These are phyloP conservation scores for Saccharum spontaneum DNA, from an alignment of 176 grass and related monocot genomes.

Conservation along the genomic window DNA sequence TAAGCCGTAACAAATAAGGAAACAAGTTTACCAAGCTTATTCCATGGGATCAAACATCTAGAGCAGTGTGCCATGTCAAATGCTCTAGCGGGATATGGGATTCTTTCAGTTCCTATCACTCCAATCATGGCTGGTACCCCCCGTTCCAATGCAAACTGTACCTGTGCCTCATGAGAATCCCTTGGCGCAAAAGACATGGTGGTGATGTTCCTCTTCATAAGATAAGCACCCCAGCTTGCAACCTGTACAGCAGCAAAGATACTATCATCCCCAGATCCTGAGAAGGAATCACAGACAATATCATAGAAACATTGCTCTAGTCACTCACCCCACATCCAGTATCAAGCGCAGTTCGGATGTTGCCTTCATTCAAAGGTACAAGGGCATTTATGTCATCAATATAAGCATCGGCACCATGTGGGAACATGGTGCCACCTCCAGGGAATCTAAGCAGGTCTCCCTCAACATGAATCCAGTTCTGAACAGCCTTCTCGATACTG, in stretches of 20 bases:
- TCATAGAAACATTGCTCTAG: conserved; percentile 1
- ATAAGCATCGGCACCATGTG: conserved; percentile 75
- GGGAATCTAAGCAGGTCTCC: conserved; percentile 70
- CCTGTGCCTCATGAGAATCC: conserved; percentile 84
- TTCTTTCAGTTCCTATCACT: conserved; percentile 64
- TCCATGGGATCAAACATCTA: conserved; percentile 92
- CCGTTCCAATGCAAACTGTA: conserved; percentile 83
- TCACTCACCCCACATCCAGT: conserved; percentile 83
- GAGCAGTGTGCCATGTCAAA: conserved; percentile 96
- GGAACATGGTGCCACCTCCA: conserved; percentile 90
- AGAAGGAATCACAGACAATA: neutral
- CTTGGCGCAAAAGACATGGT: conserved; percentile 94
- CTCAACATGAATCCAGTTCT: conserved; percentile 92
- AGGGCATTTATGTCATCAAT: conserved; percentile 76
- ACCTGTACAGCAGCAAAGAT: conserved; percentile 42
- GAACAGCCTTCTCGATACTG: conserved; percentile 85
- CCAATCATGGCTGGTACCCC: conserved; percentile 89
- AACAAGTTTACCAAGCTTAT: conserved; percentile 52
- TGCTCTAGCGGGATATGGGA: conserved; percentile 78
- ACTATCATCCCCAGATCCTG: conserved; percentile 10
- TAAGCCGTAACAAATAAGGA: neutral
- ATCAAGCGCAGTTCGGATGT: conserved; percentile 78
- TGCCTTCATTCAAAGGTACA: conserved; percentile 59
- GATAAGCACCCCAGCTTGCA: conserved; percentile 91
- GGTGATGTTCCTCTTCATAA: conserved; percentile 71